phyloP scores from a whole-genome alignment of 306 rosid genomes.

The peach (Prunus persica) region Prunus_persica_NCBIv2 NC_034009.1:46430501-46431000 shows the following conservation, averaged over 20 bases:
- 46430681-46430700: background rate
- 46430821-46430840: constrained; percentile 25
- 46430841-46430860: constrained; percentile 24
- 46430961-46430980: constrained; percentile 22
- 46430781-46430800: constrained; percentile 20
- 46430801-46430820: constrained; percentile 23
- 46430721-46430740: constrained; percentile 23
- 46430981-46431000: constrained; percentile 29
- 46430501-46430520: constrained; percentile 36
- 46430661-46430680: constrained; percentile 17
- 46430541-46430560: constrained; percentile 16
- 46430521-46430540: constrained; percentile 28
- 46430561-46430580: constrained; percentile 15
- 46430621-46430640: constrained; percentile 30
- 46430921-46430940: constrained; percentile 31
- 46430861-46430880: constrained; percentile 16
- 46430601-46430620: constrained; percentile 18
- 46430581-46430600: constrained; percentile 15
- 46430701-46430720: constrained; percentile 28
- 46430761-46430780: constrained; percentile 30
- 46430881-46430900: constrained; percentile 24
- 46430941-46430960: constrained; percentile 23
- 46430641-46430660: constrained; percentile 19
- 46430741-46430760: constrained; percentile 22
- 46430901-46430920: constrained; percentile 26